These are phyloP conservation scores for Fusarium austroafricanum DNA, from an alignment of 2,329 filamentous ascomycete genomes.

Conservation along the genomic window DNA sequence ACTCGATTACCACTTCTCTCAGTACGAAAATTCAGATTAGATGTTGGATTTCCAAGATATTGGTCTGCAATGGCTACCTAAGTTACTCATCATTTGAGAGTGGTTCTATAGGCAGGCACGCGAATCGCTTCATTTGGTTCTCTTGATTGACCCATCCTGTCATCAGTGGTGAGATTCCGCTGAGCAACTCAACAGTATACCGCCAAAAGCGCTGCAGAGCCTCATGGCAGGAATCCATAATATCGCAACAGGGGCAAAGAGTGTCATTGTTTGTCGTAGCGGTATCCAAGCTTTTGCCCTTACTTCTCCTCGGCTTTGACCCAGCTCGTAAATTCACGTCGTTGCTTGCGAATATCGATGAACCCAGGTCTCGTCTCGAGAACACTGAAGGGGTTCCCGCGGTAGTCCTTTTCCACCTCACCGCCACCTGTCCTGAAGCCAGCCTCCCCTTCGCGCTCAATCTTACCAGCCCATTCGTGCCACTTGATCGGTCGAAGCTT, in stretches of 20 bases:
- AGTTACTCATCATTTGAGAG: not conserved
- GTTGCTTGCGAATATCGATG: slow-evolving; percentile 85
- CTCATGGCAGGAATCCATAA: not conserved
- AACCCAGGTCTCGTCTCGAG: slow-evolving; percentile 88
- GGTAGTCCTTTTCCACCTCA: slow-evolving; percentile 75
- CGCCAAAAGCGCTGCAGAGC: not conserved
- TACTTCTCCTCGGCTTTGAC: slow-evolving; percentile 56
- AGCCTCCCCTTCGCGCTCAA: slow-evolving; percentile 79
- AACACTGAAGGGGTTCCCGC: slow-evolving; percentile 81
- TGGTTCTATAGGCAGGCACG: not conserved
- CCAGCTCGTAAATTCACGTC: slow-evolving; percentile 84
- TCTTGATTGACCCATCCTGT: not conserved
- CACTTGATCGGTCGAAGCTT: slow-evolving; percentile 86
- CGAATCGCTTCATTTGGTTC: not conserved
- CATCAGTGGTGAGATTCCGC: not conserved
- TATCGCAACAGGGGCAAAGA: not conserved
- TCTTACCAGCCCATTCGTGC: slow-evolving; percentile 83
- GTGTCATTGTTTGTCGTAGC: not conserved
- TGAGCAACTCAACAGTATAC: not conserved
- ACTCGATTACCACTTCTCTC: not conserved
- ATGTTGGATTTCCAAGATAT: not conserved
- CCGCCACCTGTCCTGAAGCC: slow-evolving; percentile 68
- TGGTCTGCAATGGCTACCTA: not conserved
- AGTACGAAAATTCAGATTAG: not conserved
- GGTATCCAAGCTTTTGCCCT: slow-evolving; percentile 26